phyloP scores from a whole-genome alignment of 805 yeast genomes.

The Spencermartinsiella europaea region DNA sequence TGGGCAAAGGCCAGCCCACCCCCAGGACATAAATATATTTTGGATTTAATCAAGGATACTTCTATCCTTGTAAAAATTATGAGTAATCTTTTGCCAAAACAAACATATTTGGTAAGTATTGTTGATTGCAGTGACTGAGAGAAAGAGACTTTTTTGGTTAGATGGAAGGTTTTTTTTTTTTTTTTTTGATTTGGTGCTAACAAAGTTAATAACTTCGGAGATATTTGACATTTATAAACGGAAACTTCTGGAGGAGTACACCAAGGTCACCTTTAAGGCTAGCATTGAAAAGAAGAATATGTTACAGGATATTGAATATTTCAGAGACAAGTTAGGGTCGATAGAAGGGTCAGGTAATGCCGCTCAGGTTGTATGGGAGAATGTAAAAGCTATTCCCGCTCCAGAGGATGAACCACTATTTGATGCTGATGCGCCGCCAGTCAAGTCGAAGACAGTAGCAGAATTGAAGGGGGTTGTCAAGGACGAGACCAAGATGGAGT shows the following conservation, averaged over 20 bases:
- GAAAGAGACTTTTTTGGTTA: conserved; percentile 24
- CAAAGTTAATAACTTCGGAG: conserved; percentile 27
- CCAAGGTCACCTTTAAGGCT: conserved; percentile 34
- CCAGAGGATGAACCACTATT: conserved; percentile 11
- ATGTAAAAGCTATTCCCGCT: conserved; percentile 17
- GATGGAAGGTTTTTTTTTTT: conserved; percentile 1
- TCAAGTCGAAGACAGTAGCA: conserved; percentile 7
- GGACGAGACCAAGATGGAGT: not conserved
- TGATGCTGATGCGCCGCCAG: conserved; percentile 5
- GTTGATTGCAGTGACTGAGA: no score
- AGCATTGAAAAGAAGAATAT: conserved; percentile 38
- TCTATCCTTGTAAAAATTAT: conserved; percentile 57
- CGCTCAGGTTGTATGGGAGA: conserved; percentile 18
- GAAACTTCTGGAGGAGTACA: conserved; percentile 47
- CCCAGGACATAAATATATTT: conserved; percentile 60
- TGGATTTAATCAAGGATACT: conserved; percentile 59
- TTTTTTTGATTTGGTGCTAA: conserved; percentile 33
- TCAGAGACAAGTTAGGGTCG: conserved; percentile 55
- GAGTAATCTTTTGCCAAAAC: conserved; percentile 50
- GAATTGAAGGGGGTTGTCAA: not conserved
- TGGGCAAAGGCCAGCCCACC: conserved; percentile 44
- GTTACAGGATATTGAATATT: conserved; percentile 57
- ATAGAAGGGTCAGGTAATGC: conserved; percentile 33
- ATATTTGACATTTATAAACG: conserved; percentile 52
- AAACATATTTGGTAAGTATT: conserved; percentile 35